Conservation (phyloP, 2,329 filamentous ascomycete species). For the Trichoderma koningii region DNA sequence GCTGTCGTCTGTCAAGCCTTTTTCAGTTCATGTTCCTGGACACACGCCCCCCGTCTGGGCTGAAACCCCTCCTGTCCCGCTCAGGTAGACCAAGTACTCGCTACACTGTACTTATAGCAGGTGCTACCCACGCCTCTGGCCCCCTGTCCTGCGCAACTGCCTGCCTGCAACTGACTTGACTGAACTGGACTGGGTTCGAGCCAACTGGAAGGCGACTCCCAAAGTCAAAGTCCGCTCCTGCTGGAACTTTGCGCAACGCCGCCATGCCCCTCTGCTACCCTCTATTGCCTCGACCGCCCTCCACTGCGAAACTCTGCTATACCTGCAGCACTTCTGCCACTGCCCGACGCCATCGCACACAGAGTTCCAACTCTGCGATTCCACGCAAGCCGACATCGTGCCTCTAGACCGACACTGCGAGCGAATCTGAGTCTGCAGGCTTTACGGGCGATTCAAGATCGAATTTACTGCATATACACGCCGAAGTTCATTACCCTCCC, state of each 20-base stretch:
- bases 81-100: background rate
- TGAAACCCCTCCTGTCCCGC: background rate
- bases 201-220: slow-evolving; percentile 11
- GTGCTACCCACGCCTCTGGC: slow-evolving; percentile 1
- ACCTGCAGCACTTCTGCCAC: slow-evolving; percentile 15
- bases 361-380: slow-evolving; percentile 6
- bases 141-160: slow-evolving; percentile 23
- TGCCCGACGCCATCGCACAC: slow-evolving; percentile 16
- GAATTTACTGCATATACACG: background rate
- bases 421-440: background rate
- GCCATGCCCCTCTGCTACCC: slow-evolving; percentile 22
- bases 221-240: slow-evolving; percentile 28
- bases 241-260: slow-evolving; percentile 1
- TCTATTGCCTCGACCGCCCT: background rate
- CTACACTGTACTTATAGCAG: too few relatives aligned
- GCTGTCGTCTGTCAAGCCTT: background rate
- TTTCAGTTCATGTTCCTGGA: too few relatives aligned
- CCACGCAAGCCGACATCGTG: background rate
- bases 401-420: background rate
- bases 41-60: slow-evolving; percentile 10
- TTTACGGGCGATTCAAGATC: background rate
- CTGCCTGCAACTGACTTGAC: background rate
- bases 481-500: background rate
- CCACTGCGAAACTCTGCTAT: background rate
- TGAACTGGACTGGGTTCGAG: background rate